Conservation (phyloP, 768 basidiomycete species). For the Coprinellus aureogranulatus region DNA sequence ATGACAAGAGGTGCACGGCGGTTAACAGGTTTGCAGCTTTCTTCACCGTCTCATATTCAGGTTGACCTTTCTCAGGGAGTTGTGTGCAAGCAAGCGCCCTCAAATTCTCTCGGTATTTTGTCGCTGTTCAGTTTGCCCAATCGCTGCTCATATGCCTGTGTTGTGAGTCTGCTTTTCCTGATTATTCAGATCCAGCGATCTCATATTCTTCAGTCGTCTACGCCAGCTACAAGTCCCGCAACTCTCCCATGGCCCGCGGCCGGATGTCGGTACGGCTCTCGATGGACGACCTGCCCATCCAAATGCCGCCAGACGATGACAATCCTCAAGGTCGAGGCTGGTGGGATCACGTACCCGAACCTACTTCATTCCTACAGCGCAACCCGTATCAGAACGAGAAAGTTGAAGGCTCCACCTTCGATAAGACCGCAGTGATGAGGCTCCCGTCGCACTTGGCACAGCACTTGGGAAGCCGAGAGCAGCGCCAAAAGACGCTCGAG, state of each 20-base stretch:
- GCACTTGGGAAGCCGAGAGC: not conserved
- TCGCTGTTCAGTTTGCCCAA: slow-evolving; percentile 51
- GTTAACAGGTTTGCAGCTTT: slow-evolving; percentile 41
- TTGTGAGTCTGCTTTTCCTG: slow-evolving; percentile 41
- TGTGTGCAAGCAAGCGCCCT: slow-evolving; percentile 40
- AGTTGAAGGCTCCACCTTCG: not conserved
- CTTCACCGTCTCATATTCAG: not conserved
- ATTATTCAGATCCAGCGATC: not conserved
- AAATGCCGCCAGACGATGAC: slow-evolving; percentile 22
- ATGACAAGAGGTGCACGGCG: slow-evolving; percentile 38
- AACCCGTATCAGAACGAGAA: not conserved
- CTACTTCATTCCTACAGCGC: not conserved
- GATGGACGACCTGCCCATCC: slow-evolving; percentile 37
- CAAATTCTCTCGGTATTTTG: slow-evolving; percentile 37
- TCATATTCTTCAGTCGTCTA: slow-evolving; percentile 36
- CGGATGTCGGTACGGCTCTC: slow-evolving; percentile 53
- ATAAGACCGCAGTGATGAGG: not conserved
- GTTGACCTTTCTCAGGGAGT: slow-evolving; percentile 35
- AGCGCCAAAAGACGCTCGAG: not conserved
- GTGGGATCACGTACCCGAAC: slow-evolving; percentile 53
- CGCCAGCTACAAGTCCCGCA: slow-evolving; percentile 53
- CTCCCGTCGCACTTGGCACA: not conserved
- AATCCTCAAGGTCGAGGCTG: slow-evolving; percentile 40
- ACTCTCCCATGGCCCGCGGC: slow-evolving; percentile 49
- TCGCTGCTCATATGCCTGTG: slow-evolving; percentile 59